These are phyloP conservation scores for Tephrocybe sp. DNA, from an alignment of 768 basidiomycete species.

Conservation along the genomic window DNA sequence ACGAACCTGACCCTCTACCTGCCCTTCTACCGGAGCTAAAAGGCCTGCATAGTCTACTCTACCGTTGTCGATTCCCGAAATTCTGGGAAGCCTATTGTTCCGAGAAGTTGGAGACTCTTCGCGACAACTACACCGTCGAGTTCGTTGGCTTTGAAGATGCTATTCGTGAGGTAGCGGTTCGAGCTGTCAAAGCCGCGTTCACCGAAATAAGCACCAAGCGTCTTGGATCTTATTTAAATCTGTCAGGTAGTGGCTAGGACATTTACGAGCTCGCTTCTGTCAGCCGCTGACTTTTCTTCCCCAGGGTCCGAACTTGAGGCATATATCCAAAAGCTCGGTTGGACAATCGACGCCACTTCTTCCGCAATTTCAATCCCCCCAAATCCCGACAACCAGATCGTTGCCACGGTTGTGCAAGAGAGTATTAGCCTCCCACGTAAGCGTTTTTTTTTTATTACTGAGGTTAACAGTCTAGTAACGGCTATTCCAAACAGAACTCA, in stretches of 20 bases:
- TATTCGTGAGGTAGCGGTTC: constrained; percentile 73
- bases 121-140: constrained; percentile 87
- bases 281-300: constrained; percentile 6
- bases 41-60: constrained; percentile 65
- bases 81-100: constrained; percentile 82
- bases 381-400: constrained; percentile 87
- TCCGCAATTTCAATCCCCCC: constrained; percentile 68
- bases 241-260: constrained; percentile 42
- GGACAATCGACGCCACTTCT: constrained; percentile 53
- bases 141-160: constrained; percentile 80
- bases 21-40: constrained; percentile 66
- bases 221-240: constrained; percentile 67
- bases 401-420: constrained; percentile 82
- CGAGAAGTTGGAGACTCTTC: constrained; percentile 61
- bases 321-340: constrained; percentile 65
- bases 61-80: constrained; percentile 82
- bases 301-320: constrained; percentile 55
- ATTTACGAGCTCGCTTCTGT: too few relatives aligned
- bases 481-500: constrained; percentile 48
- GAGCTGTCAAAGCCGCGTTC: constrained; percentile 77
- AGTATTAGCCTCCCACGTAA: constrained; percentile 76
- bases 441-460: constrained; percentile 26
- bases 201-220: constrained; percentile 67
- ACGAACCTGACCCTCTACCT: constrained; percentile 82
- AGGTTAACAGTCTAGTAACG: constrained; percentile 2